Evolutionary conservation across 179 eudicot genomes (phyloP).

Genomic region (Gypsophila paniculata): DNA sequence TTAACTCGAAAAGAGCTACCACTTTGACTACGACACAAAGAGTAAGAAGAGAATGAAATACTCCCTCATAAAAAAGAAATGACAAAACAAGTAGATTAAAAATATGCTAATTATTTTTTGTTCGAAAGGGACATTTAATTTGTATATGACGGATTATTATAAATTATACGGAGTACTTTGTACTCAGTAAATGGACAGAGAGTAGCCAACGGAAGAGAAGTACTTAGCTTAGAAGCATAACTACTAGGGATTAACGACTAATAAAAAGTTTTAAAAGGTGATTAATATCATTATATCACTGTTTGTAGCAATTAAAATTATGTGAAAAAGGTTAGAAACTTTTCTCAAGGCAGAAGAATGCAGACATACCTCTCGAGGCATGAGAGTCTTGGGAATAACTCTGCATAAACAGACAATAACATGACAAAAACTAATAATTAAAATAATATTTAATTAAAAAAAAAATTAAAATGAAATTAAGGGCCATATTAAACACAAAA

Average conservation of each 20-base stretch:
- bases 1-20: too few species aligned
- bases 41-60: too few species aligned
- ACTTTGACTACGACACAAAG: too few species aligned
- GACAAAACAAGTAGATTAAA: too few species aligned
- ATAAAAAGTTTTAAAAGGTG: slow-evolving; percentile 1
- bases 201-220: slow-evolving; percentile 5
- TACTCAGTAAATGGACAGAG: not conserved
- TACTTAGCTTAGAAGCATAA: slow-evolving; percentile 24
- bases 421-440: slow-evolving; percentile 44
- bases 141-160: too few species aligned
- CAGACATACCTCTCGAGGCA: slow-evolving; percentile 96
- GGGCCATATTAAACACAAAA: not conserved
- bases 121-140: too few species aligned
- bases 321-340: slow-evolving; percentile 40
- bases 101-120: too few species aligned
- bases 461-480: slow-evolving; percentile 13
- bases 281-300: slow-evolving; percentile 24
- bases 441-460: slow-evolving; percentile 24
- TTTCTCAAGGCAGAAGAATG: slow-evolving; percentile 18
- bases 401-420: slow-evolving; percentile 58
- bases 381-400: slow-evolving; percentile 96
- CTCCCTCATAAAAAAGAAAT: too few species aligned
- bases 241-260: slow-evolving; percentile 12
- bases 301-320: not conserved
- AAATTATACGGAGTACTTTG: too few species aligned